A percentile compares a stretch with the other conserved stretches of the same genome.
phyloP scores from a whole-genome alignment of 768 basidiomycete genomes.

The Boletus tylopilopsis region DNA sequence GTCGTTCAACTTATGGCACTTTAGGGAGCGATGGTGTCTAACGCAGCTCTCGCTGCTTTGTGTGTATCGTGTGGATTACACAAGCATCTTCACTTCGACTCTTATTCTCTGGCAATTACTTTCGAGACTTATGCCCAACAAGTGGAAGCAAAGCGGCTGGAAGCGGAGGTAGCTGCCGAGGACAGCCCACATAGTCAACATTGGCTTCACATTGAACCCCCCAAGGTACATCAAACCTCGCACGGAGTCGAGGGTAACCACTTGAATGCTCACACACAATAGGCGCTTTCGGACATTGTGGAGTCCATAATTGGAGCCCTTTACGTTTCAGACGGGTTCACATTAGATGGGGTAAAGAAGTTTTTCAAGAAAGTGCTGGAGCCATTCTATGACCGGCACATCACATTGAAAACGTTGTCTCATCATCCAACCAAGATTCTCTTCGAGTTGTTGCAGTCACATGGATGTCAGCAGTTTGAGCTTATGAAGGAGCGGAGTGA shows the following conservation, averaged over 20 bases:
- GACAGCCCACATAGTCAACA: slow-evolving; percentile 59
- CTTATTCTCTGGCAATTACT: slow-evolving; percentile 43
- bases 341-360: slow-evolving; percentile 52
- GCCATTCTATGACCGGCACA: slow-evolving; percentile 77
- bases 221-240: slow-evolving; percentile 51
- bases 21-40: slow-evolving; percentile 85
- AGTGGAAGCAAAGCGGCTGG: slow-evolving; percentile 46
- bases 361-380: slow-evolving; percentile 66
- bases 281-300: slow-evolving; percentile 77
- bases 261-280: slow-evolving; percentile 5
- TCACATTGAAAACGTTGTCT: slow-evolving; percentile 67
- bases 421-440: slow-evolving; percentile 76
- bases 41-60: slow-evolving; percentile 69
- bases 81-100: slow-evolving; percentile 56
- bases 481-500: slow-evolving; percentile 49
- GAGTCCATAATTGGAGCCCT: slow-evolving; percentile 79
- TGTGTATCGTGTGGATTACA: slow-evolving; percentile 69
- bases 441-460: slow-evolving; percentile 67
- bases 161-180: slow-evolving; percentile 48
- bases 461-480: slow-evolving; percentile 65
- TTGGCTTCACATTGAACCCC: slow-evolving; percentile 74
- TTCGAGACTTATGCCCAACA: slow-evolving; percentile 53
- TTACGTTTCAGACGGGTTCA: slow-evolving; percentile 72
- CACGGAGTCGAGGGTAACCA: not conserved
- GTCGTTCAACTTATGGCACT: not conserved